These are phyloP conservation scores for Nannizziopsis arthrosporioides DNA, from an alignment of 2,329 filamentous ascomycete species.

Conservation along the genomic window DNA sequence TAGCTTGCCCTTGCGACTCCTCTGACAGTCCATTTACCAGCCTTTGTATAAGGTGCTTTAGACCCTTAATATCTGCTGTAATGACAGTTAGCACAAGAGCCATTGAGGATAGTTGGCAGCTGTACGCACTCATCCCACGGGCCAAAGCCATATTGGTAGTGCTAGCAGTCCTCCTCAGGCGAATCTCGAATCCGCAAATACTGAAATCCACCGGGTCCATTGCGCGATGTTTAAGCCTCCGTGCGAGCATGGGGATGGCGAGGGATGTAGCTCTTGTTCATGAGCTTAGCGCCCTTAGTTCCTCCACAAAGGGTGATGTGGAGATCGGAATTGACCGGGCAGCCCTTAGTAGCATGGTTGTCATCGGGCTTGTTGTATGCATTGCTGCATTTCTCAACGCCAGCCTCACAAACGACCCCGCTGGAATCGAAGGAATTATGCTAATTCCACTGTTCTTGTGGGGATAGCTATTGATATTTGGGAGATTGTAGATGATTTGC, in stretches of 20 bases:
- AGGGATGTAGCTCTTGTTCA: constrained; percentile 5
- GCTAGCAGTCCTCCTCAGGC: too few species aligned
- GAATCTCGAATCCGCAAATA: too few species aligned
- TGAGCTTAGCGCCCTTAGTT: constrained; percentile 10
- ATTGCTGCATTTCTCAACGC: constrained; percentile 26
- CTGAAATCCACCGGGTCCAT: too few species aligned
- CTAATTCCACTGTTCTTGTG: constrained; percentile 29
- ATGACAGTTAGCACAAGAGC: too few species aligned
- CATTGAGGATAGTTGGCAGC: too few species aligned
- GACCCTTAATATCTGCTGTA: too few species aligned
- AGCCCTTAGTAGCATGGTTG: constrained; percentile 33
- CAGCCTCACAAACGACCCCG: constrained; percentile 29
- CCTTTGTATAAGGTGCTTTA: too few species aligned
- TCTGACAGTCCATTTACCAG: too few species aligned
- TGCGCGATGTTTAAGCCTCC: constrained; percentile 4
- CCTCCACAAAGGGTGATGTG: constrained; percentile 24
- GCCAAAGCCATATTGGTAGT: too few species aligned
- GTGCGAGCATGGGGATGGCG: constrained; percentile 13
- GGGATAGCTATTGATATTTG: constrained; percentile 28
- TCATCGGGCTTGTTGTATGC: constrained; percentile 33
- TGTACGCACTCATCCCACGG: too few species aligned
- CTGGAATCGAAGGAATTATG: constrained; percentile 21
- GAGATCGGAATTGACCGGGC: constrained; percentile 27
- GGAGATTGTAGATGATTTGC: constrained; percentile 30
- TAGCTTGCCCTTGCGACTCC: too few species aligned